Evolutionary conservation across 2,329 filamentous ascomycete genomes (phyloP), one percentile per base, ranked within the genome.

Genomic region (Pestalotiopsis sp.): DNA sequence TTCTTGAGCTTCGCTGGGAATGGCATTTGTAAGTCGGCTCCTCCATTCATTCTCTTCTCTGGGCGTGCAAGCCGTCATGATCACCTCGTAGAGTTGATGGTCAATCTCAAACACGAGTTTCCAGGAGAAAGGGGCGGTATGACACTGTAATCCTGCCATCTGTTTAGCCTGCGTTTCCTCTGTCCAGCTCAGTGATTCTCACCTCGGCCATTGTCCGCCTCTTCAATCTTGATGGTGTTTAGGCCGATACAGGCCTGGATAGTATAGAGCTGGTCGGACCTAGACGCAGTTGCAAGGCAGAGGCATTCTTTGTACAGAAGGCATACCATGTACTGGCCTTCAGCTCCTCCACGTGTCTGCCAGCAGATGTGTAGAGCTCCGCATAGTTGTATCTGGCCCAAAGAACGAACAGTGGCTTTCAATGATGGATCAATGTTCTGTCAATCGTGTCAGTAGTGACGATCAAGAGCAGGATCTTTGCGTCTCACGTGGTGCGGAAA

Each of bases 51-150:
- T 83, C 74, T 96, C 93, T 77, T 99, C 95, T 55, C 87, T 89
- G 0, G 89, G 84, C 1, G 92, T 95, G 74, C 94, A 97, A 45
- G 94, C 95, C 72, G 92, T 97, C 81, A 97, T 86, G 55, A 98
- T 90, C 17, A 97, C 81, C 79, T 98, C 95, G 77, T 93, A 95
- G 66, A 95, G 84, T 69, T 92, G 90, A 72, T 92, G 88, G 68
- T 92, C 86, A 72, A 89, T 88, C 77, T 96, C 91, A 75, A 98
- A 98, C 2, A 93, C 86, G 12, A 98, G 76, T 78, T 98, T 99
- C 95, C 95, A 98, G 1, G 94, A 96, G 78, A 93, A 93, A 0
- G 93, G 90, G 0, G 93, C 93, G 3, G 92, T 93, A 71, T 96
- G 91, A 75, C 94, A 98, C 83, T 95, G 94, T 7, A 98, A 78